phyloP scores from a whole-genome alignment of 345 rosid genomes.

The Physaria fendleri region DNA sequence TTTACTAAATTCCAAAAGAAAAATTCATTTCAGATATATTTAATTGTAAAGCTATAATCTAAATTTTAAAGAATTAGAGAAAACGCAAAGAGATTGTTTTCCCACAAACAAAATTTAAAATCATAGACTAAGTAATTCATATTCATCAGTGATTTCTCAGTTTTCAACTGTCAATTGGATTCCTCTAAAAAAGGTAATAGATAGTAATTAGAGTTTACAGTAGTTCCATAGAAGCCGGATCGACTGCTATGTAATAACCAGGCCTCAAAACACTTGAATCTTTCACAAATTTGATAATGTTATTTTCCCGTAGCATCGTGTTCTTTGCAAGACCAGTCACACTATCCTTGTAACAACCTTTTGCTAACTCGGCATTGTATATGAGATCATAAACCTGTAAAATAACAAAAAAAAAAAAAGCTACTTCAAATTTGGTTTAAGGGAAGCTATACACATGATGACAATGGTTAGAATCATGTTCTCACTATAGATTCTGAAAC shows the following conservation, averaged over 20 bases:
- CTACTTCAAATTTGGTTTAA: slow-evolving; percentile 10
- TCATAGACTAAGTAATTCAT: not conserved
- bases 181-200: not conserved
- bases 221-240: slow-evolving; percentile 36
- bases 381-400: slow-evolving; percentile 75
- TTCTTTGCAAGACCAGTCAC: slow-evolving; percentile 48
- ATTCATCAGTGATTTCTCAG: not conserved
- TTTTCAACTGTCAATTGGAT: not conserved
- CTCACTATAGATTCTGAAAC: slow-evolving; percentile 57
- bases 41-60: not conserved
- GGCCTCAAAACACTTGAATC: slow-evolving; percentile 88
- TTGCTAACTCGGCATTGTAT: slow-evolving; percentile 77
- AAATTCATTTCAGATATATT: not conserved
- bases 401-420: not conserved
- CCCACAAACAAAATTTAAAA: too few relatives aligned
- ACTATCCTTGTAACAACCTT: slow-evolving; percentile 63
- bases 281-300: slow-evolving; percentile 63
- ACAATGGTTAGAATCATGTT: not conserved
- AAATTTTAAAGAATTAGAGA: too few relatives aligned
- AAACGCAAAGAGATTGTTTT: not conserved
- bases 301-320: slow-evolving; percentile 79
- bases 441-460: not conserved
- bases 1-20: slow-evolving; percentile 5
- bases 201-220: slow-evolving; percentile 21
- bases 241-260: slow-evolving; percentile 73